These are phyloP conservation scores for Yamadazyma sp. DNA, from an alignment of 805 yeast genomes.

Conservation along the genomic window DNA sequence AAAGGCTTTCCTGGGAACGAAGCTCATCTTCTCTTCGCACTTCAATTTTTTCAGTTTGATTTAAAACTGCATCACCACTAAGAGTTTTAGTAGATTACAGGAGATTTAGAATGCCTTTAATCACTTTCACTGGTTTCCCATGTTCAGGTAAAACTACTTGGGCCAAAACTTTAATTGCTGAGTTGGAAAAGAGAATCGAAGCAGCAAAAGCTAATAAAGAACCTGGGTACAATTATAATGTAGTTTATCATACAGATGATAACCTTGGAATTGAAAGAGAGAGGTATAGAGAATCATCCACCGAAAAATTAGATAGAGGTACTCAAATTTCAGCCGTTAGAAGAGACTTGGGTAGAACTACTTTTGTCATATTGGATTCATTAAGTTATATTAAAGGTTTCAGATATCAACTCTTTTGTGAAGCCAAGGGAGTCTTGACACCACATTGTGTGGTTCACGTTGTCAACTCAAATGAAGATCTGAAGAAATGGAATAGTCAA, in stretches of 20 bases:
- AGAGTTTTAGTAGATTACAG: neutral
- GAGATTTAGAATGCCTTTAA: conserved; percentile 64
- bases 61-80: neutral
- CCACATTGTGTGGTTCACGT: conserved; percentile 82
- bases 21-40: conserved; percentile 27
- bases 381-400: conserved; percentile 92
- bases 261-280: conserved; percentile 66
- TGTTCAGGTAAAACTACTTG: conserved; percentile 78
- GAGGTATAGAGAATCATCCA: conserved; percentile 65
- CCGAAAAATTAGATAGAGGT: conserved; percentile 81
- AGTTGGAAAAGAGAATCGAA: conserved; percentile 46
- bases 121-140: conserved; percentile 83
- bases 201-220: conserved; percentile 33
- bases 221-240: conserved; percentile 54
- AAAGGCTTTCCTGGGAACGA: conserved; percentile 68
- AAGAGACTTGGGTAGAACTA: conserved; percentile 64
- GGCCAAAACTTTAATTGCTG: conserved; percentile 52
- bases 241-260: conserved; percentile 76
- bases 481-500: conserved; percentile 60
- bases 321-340: conserved; percentile 86
- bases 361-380: conserved; percentile 81
- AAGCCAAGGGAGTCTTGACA: conserved; percentile 80
- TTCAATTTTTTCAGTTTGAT: neutral
- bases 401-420: conserved; percentile 90
- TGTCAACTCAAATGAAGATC: conserved; percentile 60